Percentiles rank a stretch among this genome's conserved stretches.
These are phyloP conservation scores for Trypanosoma melophagium DNA, from an alignment of 208 protist species.

Conservation along the genomic window DNA sequence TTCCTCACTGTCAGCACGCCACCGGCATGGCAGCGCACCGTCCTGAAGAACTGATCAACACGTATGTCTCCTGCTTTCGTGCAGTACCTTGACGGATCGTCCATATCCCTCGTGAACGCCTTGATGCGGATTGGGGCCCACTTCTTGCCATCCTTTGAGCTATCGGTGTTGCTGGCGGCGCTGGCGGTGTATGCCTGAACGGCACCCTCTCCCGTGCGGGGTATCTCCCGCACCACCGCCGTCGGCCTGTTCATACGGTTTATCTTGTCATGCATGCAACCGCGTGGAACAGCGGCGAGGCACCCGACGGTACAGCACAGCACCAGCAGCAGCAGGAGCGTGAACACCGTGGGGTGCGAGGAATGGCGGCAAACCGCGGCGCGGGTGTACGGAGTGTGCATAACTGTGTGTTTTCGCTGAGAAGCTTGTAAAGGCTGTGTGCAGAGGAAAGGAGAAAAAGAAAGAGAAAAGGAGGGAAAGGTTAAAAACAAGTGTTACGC, in stretches of 20 bases:
- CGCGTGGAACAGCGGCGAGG: neutral
- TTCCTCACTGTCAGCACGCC: constrained; percentile 40
- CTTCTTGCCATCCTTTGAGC: neutral
- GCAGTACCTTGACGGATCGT: constrained; percentile 40
- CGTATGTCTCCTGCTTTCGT: constrained; percentile 16
- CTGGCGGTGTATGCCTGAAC: neutral
- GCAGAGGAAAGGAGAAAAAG: no score
- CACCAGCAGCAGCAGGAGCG: neutral
- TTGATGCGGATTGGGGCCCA: neutral
- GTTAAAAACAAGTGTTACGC: no score
- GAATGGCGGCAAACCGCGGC: neutral
- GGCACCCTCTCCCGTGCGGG: neutral
- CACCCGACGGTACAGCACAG: neutral
- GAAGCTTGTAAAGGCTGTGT: no score
- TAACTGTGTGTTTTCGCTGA: no score
- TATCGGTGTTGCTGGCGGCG: neutral
- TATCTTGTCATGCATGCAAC: neutral
- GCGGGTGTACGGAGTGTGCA: neutral
- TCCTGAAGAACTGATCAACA: constrained; percentile 22
- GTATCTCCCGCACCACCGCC: neutral
- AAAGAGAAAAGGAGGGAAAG: no score
- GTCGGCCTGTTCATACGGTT: neutral
- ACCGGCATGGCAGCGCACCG: constrained; percentile 20
- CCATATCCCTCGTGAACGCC: constrained; percentile 27
- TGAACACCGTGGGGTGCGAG: neutral